These are phyloP conservation scores for Mentha longifolia DNA, from an alignment of 257 asterid genomes.

Conservation along the genomic window DNA sequence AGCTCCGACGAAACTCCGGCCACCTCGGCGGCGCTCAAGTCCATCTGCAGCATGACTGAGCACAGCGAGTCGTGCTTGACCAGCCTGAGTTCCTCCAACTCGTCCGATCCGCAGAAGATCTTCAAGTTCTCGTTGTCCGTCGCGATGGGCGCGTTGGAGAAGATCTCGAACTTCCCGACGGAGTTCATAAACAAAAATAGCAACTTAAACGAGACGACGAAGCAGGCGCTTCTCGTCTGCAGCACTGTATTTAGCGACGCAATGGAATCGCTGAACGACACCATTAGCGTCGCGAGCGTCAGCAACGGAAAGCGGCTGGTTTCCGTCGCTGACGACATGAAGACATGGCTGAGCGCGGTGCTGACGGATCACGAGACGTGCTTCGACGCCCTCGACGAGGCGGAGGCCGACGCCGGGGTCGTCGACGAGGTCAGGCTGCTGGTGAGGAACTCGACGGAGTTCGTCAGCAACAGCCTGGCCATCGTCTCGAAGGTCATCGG, in stretches of 20 bases:
- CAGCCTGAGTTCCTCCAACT: constrained; percentile 47
- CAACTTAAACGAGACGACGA: constrained; percentile 28
- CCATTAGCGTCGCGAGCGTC: constrained; percentile 41
- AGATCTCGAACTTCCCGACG: constrained; percentile 43
- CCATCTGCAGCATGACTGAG: constrained; percentile 66
- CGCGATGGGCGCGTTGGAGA: constrained; percentile 44
- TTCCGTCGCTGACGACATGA: constrained; percentile 43
- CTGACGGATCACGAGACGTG: constrained; percentile 79
- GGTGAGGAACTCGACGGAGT: constrained; percentile 63
- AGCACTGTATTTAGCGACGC: constrained; percentile 61
- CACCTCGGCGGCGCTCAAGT: constrained; percentile 52
- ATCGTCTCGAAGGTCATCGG: constrained; percentile 61
- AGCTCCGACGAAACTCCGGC: constrained; percentile 27
- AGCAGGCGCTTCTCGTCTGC: constrained; percentile 63
- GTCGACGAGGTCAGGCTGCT: constrained; percentile 37
- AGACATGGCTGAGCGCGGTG: constrained; percentile 74
- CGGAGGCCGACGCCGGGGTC: constrained; percentile 55
- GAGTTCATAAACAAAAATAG: constrained; percentile 33
- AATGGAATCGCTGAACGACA: constrained; percentile 57
- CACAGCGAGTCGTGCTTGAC: constrained; percentile 59
- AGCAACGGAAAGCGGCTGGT: constrained; percentile 32
- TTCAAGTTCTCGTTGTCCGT: constrained; percentile 58
- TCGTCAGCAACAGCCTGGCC: constrained; percentile 74
- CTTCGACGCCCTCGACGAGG: constrained; percentile 65
- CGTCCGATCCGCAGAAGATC: constrained; percentile 62